Conservation (phyloP, 2,329 filamentous ascomycete genomes). For the Teratosphaeria pseudoeucalypti region DNA sequence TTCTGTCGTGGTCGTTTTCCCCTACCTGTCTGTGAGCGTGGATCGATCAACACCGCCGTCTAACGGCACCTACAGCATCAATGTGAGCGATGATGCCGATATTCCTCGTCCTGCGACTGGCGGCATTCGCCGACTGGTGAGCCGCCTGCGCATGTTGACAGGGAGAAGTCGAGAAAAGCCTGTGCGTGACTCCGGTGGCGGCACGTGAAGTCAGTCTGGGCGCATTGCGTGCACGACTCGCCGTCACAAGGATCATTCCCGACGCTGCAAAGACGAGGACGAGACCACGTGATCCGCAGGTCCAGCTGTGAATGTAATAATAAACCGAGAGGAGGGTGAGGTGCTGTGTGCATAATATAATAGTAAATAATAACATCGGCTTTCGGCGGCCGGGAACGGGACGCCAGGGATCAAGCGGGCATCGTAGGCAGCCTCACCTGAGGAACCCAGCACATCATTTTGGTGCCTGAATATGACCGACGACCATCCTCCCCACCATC, state of each 20-base stretch:
- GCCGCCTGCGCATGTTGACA: slow-evolving; percentile 1
- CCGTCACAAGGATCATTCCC: neutral
- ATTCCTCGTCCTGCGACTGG: slow-evolving; percentile 56
- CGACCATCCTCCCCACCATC: neutral
- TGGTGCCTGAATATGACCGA: neutral
- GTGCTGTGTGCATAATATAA: too few species aligned
- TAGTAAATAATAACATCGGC: too few species aligned
- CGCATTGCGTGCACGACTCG: neutral
- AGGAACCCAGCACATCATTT: too few species aligned
- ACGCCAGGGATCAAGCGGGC: neutral
- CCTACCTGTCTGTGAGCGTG: slow-evolving; percentile 34
- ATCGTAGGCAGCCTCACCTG: neutral
- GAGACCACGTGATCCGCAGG: too few species aligned
- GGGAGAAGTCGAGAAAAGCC: slow-evolving; percentile 3
- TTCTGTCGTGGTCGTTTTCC: slow-evolving; percentile 97
- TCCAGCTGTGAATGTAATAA: too few species aligned
- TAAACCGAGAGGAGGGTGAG: too few species aligned
- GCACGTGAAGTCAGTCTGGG: neutral
- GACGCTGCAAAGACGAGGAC: too few species aligned
- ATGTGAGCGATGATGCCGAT: slow-evolving; percentile 99
- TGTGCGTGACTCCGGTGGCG: neutral
- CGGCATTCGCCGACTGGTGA: slow-evolving; percentile 2
- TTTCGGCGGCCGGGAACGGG: too few species aligned
- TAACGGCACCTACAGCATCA: slow-evolving; percentile 55
- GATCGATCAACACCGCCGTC: neutral